Conservation (phyloP, 306 rosid genomes). For the Myrica gale region DNA sequence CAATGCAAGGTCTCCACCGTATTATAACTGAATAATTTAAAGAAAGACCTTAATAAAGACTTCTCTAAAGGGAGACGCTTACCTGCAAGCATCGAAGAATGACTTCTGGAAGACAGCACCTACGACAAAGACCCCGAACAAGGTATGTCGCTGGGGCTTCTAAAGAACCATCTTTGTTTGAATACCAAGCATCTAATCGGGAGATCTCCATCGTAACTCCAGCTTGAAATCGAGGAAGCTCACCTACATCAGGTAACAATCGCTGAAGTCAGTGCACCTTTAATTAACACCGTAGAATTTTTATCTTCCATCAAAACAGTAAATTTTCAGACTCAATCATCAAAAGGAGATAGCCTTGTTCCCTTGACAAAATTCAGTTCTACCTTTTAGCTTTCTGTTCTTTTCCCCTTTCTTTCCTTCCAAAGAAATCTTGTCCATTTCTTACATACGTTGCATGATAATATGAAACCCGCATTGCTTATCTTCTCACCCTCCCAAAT, state of each 20-base stretch:
- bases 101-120: conserved; percentile 92
- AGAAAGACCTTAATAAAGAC: background rate
- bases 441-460: background rate
- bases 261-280: conserved; percentile 24
- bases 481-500: background rate
- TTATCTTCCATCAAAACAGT: background rate
- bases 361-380: background rate
- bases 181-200: conserved; percentile 89
- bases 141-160: conserved; percentile 69
- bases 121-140: conserved; percentile 83
- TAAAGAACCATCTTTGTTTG: conserved; percentile 58
- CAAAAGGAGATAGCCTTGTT: background rate
- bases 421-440: background rate
- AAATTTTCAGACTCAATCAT: background rate
- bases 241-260: conserved; percentile 57
- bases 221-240: conserved; percentile 89
- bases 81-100: conserved; percentile 97
- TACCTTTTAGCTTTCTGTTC: background rate
- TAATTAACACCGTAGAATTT: background rate
- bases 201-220: conserved; percentile 93
- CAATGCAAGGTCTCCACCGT: background rate
- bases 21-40: background rate
- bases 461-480: background rate
- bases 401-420: background rate
- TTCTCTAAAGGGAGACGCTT: conserved; percentile 24